phyloP scores from a whole-genome alignment of 441 rosid species.

The Mallotus repandus region DNA sequence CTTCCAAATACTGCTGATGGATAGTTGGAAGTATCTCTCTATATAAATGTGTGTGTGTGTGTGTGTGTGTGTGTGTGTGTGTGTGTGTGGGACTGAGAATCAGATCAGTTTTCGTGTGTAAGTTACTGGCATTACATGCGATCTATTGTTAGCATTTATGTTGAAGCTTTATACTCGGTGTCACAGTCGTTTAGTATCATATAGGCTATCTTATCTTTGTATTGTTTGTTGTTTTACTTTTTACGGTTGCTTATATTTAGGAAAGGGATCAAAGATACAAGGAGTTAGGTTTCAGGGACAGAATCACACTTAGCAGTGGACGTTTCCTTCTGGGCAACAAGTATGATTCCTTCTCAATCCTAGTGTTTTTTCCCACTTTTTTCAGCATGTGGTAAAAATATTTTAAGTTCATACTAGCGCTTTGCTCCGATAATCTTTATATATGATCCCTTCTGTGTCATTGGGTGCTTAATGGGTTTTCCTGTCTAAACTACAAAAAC shows the following conservation, averaged over 20 bases:
- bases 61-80: too few relatives aligned
- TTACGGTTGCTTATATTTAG: conserved; percentile 31
- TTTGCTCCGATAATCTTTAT: neutral
- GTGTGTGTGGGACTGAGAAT: too few relatives aligned
- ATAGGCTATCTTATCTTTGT: neutral
- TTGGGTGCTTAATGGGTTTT: neutral
- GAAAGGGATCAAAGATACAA: conserved; percentile 96
- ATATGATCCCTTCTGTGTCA: neutral
- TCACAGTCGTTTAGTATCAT: neutral
- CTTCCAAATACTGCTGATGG: too few relatives aligned
- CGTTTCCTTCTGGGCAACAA: conserved; percentile 94
- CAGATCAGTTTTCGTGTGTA: neutral
- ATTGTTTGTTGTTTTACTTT: conserved; percentile 1
- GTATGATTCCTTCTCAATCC: conserved; percentile 43
- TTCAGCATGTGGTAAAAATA: neutral
- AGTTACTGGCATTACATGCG: neutral
- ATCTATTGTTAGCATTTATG: neutral
- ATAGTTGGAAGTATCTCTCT: too few relatives aligned
- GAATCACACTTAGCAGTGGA: conserved; percentile 92
- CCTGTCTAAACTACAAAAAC: neutral
- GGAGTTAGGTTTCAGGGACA: conserved; percentile 94
- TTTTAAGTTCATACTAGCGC: neutral
- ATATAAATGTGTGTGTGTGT: too few relatives aligned
- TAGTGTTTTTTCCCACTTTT: neutral
- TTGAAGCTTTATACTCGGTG: neutral